Conservation (phyloP, 306 rosid species). For the Casuarina equisetifolia region DNA sequence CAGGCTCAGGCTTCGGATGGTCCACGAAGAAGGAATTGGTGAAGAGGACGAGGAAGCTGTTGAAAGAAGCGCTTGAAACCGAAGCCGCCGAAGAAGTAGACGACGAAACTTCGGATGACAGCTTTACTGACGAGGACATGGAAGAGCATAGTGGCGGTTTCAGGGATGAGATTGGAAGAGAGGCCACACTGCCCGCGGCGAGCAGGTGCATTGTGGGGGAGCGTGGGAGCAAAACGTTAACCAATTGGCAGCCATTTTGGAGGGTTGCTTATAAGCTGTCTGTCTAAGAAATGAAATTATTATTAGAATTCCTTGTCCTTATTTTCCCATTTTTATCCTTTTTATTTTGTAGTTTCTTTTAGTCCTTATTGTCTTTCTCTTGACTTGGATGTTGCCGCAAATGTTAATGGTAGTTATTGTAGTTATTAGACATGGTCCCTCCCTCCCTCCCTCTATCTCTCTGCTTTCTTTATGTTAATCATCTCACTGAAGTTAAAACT, state of each 20-base stretch:
- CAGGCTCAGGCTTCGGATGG: slow-evolving; percentile 56
- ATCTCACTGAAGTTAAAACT: not conserved
- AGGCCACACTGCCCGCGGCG: slow-evolving; percentile 35
- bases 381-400: slow-evolving; percentile 34
- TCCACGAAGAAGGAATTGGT: slow-evolving; percentile 9
- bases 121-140: slow-evolving; percentile 28
- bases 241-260: slow-evolving; percentile 52
- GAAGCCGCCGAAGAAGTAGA: not conserved
- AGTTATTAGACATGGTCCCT: slow-evolving; percentile 41
- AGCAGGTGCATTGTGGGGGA: slow-evolving; percentile 70
- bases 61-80: not conserved
- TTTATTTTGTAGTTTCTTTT: not conserved
- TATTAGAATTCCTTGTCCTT: not conserved
- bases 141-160: slow-evolving; percentile 38
- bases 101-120: slow-evolving; percentile 1
- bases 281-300: slow-evolving; percentile 18
- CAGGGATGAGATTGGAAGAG: slow-evolving; percentile 44
- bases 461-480: not conserved
- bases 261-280: slow-evolving; percentile 43
- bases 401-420: slow-evolving; percentile 57
- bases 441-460: slow-evolving; percentile 15
- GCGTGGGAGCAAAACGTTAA: slow-evolving; percentile 33
- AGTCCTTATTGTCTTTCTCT: slow-evolving; percentile 27
- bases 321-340: not conserved
- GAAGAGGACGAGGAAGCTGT: slow-evolving; percentile 11